Conservation (phyloP, 371 early-diverging fungal genomes). For the Mortierella sp. region DNA sequence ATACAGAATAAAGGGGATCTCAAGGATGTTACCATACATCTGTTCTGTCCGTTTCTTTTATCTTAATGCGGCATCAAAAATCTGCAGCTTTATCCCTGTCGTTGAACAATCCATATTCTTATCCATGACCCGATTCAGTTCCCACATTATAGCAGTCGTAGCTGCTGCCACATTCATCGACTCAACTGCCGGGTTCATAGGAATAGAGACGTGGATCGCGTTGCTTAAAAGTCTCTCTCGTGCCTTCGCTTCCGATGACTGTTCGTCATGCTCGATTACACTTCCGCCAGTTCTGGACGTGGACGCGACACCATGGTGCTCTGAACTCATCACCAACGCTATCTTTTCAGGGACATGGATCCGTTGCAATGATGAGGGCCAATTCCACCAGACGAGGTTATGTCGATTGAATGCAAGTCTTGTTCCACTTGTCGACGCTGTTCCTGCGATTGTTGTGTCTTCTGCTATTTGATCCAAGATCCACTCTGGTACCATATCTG, state of each 20-base stretch:
- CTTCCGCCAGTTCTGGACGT: neutral
- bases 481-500: constrained; percentile 61
- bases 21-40: neutral
- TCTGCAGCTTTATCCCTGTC: constrained; percentile 9
- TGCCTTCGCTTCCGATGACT: constrained; percentile 26
- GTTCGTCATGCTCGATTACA: neutral
- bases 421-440: neutral
- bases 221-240: constrained; percentile 41
- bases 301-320: constrained; percentile 60
- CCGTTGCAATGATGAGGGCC: constrained; percentile 24
- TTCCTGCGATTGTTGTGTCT: neutral
- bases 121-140: constrained; percentile 58
- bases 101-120: neutral
- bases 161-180: constrained; percentile 67
- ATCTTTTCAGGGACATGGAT: constrained; percentile 53
- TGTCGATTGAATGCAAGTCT: constrained; percentile 5
- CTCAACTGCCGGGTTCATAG: constrained; percentile 63
- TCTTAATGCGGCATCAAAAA: constrained; percentile 4
- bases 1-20: neutral
- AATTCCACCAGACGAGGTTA: constrained; percentile 50
- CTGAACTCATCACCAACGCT: constrained; percentile 66
- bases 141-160: constrained; percentile 67
- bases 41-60: neutral
- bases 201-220: constrained; percentile 63
- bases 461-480: constrained; percentile 1